phyloP scores from a whole-genome alignment of 305 asterid genomes.

The Fraxinus velutina region DNA sequence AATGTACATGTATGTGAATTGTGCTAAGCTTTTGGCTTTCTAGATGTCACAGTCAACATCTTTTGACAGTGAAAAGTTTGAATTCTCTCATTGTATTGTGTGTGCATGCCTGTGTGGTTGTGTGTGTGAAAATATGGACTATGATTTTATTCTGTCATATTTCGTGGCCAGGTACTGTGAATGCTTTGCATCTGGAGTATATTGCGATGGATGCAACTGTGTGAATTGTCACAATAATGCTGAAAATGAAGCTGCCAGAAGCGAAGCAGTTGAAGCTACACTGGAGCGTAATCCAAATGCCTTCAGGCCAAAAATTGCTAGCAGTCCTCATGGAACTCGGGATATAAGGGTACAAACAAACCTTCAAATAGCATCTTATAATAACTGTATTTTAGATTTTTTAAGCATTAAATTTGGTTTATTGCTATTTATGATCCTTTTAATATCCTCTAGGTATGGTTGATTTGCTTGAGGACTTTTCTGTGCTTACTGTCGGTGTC shows the following conservation, averaged over 20 bases:
- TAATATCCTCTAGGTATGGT: not conserved
- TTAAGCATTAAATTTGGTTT: not conserved
- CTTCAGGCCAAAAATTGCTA: constrained; percentile 92
- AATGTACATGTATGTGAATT: constrained; percentile 1
- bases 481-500: not conserved
- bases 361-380: constrained; percentile 20
- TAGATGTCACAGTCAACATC: not conserved
- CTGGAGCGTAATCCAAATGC: constrained; percentile 95
- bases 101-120: not conserved
- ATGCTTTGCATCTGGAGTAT: constrained; percentile 92
- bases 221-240: constrained; percentile 82
- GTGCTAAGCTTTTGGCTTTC: constrained; percentile 3
- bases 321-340: constrained; percentile 85
- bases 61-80: not conserved
- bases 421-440: not conserved
- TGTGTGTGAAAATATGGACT: not conserved
- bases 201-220: constrained; percentile 93
- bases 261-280: constrained; percentile 91
- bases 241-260: constrained; percentile 82
- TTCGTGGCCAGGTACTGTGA: constrained; percentile 73
- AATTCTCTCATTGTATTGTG: not conserved
- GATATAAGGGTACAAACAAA: constrained; percentile 59
- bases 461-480: not conserved
- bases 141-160: constrained; percentile 23
- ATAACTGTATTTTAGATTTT: constrained; percentile 1